Base-by-base conservation (phyloP, 1,284 basidiomycete species). In the Austroboletus novae-zelandiae region DNA sequence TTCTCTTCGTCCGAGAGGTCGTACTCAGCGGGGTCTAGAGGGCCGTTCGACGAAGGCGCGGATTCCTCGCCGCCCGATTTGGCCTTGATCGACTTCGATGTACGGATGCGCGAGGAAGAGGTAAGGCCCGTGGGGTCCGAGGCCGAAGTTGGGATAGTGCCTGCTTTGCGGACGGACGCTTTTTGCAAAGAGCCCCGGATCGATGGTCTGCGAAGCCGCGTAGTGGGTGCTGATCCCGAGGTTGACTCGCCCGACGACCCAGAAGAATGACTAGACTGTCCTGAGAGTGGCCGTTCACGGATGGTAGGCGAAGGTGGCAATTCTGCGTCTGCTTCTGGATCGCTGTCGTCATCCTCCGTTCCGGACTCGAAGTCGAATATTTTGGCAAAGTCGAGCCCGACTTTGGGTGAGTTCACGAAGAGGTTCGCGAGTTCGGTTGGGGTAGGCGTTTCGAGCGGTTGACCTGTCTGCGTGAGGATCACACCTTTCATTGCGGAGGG, bases 401-500 rank as follows among this genome's bases (percentile, higher is more conserved):
- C 79, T 55, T 74, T 80, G 0, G 85, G 87, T 8, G 81, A 83
- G 39, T 78, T 76, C 18, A 77, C 75, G 59, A 88, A 86, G 3
- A 88, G 74, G 43, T 77, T 81, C 2, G 77, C 75, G 1, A 89
- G 73, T 61, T 84, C 83, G 0, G 75, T 72, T 0, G 84, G 83
- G 2, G 77, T 74, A 1, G 89, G 89, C 11, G 87, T 91, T 5
- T 79, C 73, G 5, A 91, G 72, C 0, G 75, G 71, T 61, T 89
- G 81, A 5, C 89, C 89, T 0, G 88, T 89, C 3, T 80, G 71
- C 0, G 89, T 90, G 32, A 90, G 72, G 35, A 91, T 76, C 32
- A 91, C 84, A 4, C 89, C 89, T 63, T 88, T 88, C 89, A 91
- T 91, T 0, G 89, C 87, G 2, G 84, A 86, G 2, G 77, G 78